phyloP scores from a whole-genome alignment of 768 basidiomycete species.

The Lactifluus piperatus region DNA sequence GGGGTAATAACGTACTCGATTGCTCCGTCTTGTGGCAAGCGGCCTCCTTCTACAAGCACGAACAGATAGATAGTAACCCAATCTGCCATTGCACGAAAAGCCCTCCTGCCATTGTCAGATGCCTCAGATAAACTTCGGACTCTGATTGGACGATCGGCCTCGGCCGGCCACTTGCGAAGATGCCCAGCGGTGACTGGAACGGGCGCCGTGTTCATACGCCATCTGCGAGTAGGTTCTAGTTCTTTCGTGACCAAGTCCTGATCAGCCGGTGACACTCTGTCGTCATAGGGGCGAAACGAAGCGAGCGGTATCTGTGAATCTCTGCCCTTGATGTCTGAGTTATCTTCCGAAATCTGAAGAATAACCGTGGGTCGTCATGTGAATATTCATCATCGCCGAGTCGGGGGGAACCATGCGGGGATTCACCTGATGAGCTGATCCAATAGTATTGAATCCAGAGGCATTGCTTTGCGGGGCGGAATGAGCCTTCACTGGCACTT shows the following conservation, averaged over 20 bases:
- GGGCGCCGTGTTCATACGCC: conserved; percentile 1
- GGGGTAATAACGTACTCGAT: conserved; percentile 13
- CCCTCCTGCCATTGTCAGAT: conserved; percentile 12
- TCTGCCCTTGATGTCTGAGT: not conserved
- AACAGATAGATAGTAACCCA: conserved; percentile 19
- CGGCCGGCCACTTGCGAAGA: conserved; percentile 3
- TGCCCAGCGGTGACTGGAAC: conserved; percentile 3
- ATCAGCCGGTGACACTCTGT: conserved; percentile 2
- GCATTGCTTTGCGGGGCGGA: conserved; percentile 2
- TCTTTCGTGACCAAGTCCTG: conserved; percentile 8
- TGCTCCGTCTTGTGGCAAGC: conserved; percentile 14
- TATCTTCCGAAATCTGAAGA: not conserved
- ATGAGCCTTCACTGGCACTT: not conserved
- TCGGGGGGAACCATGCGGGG: not conserved
- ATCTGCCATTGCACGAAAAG: conserved; percentile 13
- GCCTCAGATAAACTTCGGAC: conserved; percentile 13
- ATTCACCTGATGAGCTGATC: conserved; percentile 8
- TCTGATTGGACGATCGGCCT: conserved; percentile 15
- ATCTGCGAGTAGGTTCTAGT: not conserved
- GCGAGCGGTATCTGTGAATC: not conserved
- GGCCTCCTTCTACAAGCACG: conserved; percentile 13
- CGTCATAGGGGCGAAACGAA: conserved; percentile 4
- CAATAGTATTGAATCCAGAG: not conserved
- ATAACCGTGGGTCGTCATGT: conserved; percentile 1
- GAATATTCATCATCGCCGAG: not conserved